Conservation (phyloP, 129 eudicot genomes). For the Gnaphalium uliginosum region DNA sequence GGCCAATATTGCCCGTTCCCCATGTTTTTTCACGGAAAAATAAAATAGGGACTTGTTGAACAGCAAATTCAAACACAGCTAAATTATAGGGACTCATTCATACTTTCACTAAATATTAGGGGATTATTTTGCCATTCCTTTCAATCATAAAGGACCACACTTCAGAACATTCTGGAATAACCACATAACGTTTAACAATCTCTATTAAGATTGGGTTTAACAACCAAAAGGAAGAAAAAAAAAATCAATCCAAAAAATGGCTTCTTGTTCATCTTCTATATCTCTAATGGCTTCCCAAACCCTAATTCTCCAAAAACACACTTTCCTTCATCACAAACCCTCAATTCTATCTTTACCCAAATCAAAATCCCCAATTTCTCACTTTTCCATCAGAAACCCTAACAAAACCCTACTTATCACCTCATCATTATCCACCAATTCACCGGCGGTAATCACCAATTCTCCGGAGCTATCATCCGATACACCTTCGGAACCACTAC, state of each 20-base stretch:
- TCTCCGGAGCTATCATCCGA: constrained; percentile 17
- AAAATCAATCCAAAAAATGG: constrained; percentile 1
- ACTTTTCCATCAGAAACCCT: constrained; percentile 25
- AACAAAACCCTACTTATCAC: constrained; percentile 34
- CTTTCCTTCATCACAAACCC: constrained; percentile 24
- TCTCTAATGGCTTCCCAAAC: constrained; percentile 63
- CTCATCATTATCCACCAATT: constrained; percentile 26
- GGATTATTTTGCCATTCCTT: background rate
- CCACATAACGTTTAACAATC: constrained; percentile 17
- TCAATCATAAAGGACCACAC: background rate
- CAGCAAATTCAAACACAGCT: no score
- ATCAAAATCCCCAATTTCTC: constrained; percentile 27
- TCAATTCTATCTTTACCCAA: constrained; percentile 23
- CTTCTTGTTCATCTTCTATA: constrained; percentile 31
- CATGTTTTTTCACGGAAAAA: no score
- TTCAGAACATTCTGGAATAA: constrained; percentile 29
- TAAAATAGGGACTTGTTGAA: no score
- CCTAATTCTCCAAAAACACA: constrained; percentile 42
- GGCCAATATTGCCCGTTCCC: no score
- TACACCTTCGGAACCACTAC: constrained; percentile 27
- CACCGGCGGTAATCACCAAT: background rate
- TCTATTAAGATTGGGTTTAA: constrained; percentile 6
- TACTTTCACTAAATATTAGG: background rate
- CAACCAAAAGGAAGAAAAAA: background rate
- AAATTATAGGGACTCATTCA: background rate